Evolutionary conservation across 208 protist species (phyloP), one percentile per base, ranked within the genome.

Genomic region (Acanthamoeba royreba): DNA sequence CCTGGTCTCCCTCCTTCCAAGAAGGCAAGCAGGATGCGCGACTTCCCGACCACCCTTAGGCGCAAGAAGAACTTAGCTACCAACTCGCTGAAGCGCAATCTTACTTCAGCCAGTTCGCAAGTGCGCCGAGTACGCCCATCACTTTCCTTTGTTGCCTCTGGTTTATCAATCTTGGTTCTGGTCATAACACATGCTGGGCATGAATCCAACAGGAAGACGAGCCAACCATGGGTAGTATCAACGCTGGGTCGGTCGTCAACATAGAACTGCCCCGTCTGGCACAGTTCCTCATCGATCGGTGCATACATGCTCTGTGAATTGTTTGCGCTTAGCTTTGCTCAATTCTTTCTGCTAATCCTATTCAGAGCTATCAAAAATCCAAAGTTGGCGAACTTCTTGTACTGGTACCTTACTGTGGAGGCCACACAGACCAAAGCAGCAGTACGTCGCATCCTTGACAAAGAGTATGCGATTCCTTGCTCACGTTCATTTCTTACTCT

Each of bases 371-470:
- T 43, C 33, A 74, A 74, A 38, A 74, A 74, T 38, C 63, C 63
- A 13, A 74, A 74, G 9, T 38, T 74, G 19, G 74, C 43, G 28
- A 86, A 86, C 45, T 86, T 86, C 28, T 33, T 86, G 13, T 86
- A 86, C 38, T 86, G 74, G 74, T 86, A 86, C 45, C 38, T 86
- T 43, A 86, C 74, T 15, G 74, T 86, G 3, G 74, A 86, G 42
- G 22, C 43, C 74, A 53, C 40, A 4, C 43, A 86, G 43, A 22
- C 45, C 17, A 8, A 25, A 25, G n/a, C n/a, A n/a, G n/a, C n/a
- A n/a, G n/a, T n/a, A 55, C 45, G 43, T 22, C 40, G 74, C 15
- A 33, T n/a, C 40, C 13, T 47, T 9, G 17, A 40, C 22, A 74
- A 74, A 17, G 22, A 38, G 8, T 74, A 38, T 74, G 15, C 22